phyloP scores from a whole-genome alignment of 2,329 filamentous ascomycete species.

The Fusarium nurragi region DNA sequence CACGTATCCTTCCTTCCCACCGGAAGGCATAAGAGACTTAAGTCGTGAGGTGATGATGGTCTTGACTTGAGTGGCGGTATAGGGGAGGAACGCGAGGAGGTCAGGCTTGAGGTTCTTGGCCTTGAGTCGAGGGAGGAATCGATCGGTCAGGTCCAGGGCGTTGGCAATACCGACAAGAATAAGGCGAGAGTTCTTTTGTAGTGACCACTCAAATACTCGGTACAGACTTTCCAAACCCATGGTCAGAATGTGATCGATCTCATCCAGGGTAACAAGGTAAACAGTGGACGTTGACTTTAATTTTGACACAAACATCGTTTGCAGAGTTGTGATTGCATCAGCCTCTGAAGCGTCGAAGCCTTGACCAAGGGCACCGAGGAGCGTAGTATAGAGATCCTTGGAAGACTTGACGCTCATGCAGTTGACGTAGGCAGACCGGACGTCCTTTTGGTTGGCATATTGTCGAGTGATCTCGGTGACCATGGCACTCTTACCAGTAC shows the following conservation, averaged over 20 bases:
- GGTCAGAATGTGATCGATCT: slow-evolving; percentile 93
- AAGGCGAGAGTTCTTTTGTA: slow-evolving; percentile 81
- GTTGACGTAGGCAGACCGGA: slow-evolving; percentile 85
- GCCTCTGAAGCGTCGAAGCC: slow-evolving; percentile 68
- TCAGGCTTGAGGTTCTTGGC: slow-evolving; percentile 90
- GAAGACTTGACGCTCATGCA: slow-evolving; percentile 96
- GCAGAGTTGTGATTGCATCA: slow-evolving; percentile 73
- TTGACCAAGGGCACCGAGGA: slow-evolving; percentile 75
- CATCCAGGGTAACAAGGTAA: slow-evolving; percentile 89
- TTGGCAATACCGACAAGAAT: slow-evolving; percentile 94
- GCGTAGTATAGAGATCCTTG: slow-evolving; percentile 82
- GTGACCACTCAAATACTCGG: slow-evolving; percentile 94
- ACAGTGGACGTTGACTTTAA: slow-evolving; percentile 62
- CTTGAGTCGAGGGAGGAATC: slow-evolving; percentile 92
- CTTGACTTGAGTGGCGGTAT: slow-evolving; percentile 87
- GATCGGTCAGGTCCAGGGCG: slow-evolving; percentile 92
- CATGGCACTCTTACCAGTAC: slow-evolving; percentile 96
- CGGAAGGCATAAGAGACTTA: slow-evolving; percentile 71
- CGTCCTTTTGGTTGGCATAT: slow-evolving; percentile 59
- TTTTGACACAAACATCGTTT: slow-evolving; percentile 74
- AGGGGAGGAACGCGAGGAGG: slow-evolving; percentile 90
- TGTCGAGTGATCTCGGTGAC: slow-evolving; percentile 79
- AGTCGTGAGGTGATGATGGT: slow-evolving; percentile 86
- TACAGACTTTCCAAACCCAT: slow-evolving; percentile 90
- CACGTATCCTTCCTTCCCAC: slow-evolving; percentile 67